phyloP scores from a whole-genome alignment of 805 yeast genomes.

The Nakazawaea wyomingensis region DNA sequence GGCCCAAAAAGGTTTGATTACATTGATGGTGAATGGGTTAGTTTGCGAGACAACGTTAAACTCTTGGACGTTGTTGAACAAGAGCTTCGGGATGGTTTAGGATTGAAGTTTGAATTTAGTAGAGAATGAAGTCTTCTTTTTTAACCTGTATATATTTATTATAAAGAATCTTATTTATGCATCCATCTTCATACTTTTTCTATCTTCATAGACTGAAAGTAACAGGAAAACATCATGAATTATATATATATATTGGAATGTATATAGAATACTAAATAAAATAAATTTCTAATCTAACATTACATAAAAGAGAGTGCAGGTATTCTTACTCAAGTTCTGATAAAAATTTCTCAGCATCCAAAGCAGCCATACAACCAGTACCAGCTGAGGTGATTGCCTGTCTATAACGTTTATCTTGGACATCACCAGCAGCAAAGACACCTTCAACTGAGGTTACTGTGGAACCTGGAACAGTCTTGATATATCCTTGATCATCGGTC shows the following conservation, averaged over 20 bases:
- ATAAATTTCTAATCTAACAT: too few relatives aligned
- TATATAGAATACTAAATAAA: too few relatives aligned
- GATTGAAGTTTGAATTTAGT: conserved; percentile 15
- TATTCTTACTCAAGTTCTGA: conserved; percentile 25
- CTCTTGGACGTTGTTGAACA: conserved; percentile 41
- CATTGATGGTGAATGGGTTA: conserved; percentile 70
- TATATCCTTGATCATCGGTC: conserved; percentile 83
- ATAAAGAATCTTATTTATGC: too few relatives aligned
- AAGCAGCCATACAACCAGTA: conserved; percentile 98
- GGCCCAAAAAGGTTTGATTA: conserved; percentile 89
- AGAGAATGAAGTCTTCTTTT: background rate
- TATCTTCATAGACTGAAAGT: too few relatives aligned
- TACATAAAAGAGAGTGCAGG: too few relatives aligned
- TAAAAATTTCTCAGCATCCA: conserved; percentile 84
- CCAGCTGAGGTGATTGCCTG: conserved; percentile 99
- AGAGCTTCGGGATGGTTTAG: conserved; percentile 38
- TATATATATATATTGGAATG: too few relatives aligned
- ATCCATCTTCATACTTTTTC: too few relatives aligned
- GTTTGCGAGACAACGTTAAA: conserved; percentile 58
- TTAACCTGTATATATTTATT: too few relatives aligned
- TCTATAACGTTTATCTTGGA: conserved; percentile 94
- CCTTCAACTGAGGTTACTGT: conserved; percentile 82
- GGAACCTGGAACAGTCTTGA: conserved; percentile 85
- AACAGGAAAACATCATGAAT: too few relatives aligned
- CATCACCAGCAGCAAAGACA: conserved; percentile 98